A percentile compares a stretch with the other conserved stretches of the same genome.
phyloP scores from a whole-genome alignment of 176 grass and related monocot species.

The Carex littledalei region DNA sequence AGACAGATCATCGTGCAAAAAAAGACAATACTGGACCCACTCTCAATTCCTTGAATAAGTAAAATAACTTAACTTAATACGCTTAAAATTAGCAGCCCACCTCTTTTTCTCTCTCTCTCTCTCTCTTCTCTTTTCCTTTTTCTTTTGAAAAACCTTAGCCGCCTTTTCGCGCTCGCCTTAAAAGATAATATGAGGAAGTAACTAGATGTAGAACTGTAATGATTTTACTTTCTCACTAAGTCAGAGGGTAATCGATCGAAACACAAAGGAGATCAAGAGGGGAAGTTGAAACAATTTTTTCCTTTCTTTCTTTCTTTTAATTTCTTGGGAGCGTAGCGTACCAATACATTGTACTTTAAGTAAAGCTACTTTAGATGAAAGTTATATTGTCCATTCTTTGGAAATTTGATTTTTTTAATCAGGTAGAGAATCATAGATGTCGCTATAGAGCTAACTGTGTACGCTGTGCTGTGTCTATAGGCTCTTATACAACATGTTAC shows the following conservation, averaged over 20 bases:
- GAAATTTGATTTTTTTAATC: conserved; percentile 23
- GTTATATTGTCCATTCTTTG: conserved; percentile 37
- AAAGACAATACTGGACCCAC: neutral
- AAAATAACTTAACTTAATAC: conserved; percentile 21
- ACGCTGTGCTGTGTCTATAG: conserved; percentile 1
- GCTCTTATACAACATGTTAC: conserved; percentile 5
- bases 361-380: conserved; percentile 35
- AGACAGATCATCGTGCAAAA: conserved; percentile 9
- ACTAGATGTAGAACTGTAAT: conserved; percentile 21
- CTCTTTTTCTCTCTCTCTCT: too few species aligned
- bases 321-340: conserved; percentile 24
- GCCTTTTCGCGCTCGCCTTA: conserved; percentile 15
- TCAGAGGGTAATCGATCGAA: neutral
- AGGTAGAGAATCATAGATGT: conserved; percentile 24
- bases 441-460: neutral
- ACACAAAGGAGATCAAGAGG: conserved; percentile 16
- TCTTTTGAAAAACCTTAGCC: conserved; percentile 24
- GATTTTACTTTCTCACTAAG: conserved; percentile 36
- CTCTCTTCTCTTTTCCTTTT: neutral
- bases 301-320: conserved; percentile 1
- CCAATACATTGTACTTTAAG: conserved; percentile 38
- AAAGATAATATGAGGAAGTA: conserved; percentile 14
- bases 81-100: neutral
- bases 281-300: conserved; percentile 17
- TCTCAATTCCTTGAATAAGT: neutral